Percentiles rank a stretch among this genome's conserved stretches.
These are phyloP conservation scores for Spirogloea muscicola DNA, from an alignment of 139 green algal genomes.

Conservation along the genomic window DNA sequence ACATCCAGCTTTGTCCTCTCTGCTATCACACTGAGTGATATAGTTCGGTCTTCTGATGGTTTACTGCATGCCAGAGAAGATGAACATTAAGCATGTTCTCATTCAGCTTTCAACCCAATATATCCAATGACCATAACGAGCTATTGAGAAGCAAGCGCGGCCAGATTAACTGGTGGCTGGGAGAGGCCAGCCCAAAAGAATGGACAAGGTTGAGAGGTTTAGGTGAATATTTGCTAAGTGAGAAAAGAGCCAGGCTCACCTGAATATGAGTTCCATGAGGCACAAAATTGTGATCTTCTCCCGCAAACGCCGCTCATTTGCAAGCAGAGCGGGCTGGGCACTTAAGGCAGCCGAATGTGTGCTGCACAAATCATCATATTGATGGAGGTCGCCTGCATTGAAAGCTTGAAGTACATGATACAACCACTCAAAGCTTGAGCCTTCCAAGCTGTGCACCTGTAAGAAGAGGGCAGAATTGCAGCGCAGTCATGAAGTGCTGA, in stretches of 20 bases:
- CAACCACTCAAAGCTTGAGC: conserved; percentile 73
- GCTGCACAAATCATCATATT: conserved; percentile 84
- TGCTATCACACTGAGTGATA: conserved; percentile 70
- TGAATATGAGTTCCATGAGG: conserved; percentile 60
- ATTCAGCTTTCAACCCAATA: no score
- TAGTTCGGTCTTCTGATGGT: conserved; percentile 73
- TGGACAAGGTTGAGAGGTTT: no score
- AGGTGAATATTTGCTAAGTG: no score
- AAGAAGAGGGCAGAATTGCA: no score
- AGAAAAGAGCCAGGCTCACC: no score
- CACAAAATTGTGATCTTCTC: conserved; percentile 96
- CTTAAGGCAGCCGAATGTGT: conserved; percentile 75
- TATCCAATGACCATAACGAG: no score
- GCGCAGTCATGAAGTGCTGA: no score
- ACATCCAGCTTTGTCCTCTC: conserved; percentile 76
- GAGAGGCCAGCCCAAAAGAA: no score
- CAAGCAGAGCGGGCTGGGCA: conserved; percentile 85
- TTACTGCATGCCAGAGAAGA: no score
- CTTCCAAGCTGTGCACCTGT: conserved; percentile 71
- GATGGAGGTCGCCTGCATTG: conserved; percentile 83
- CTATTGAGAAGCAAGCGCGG: no score
- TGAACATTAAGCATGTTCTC: no score
- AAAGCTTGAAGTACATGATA: conserved; percentile 78
- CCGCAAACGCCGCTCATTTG: conserved; percentile 75
- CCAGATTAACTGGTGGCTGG: no score